A percentile compares a stretch with the other conserved stretches of the same genome.
phyloP scores from a whole-genome alignment of 2,329 filamentous ascomycete genomes.

The Cryphonectria naterciae region DNA sequence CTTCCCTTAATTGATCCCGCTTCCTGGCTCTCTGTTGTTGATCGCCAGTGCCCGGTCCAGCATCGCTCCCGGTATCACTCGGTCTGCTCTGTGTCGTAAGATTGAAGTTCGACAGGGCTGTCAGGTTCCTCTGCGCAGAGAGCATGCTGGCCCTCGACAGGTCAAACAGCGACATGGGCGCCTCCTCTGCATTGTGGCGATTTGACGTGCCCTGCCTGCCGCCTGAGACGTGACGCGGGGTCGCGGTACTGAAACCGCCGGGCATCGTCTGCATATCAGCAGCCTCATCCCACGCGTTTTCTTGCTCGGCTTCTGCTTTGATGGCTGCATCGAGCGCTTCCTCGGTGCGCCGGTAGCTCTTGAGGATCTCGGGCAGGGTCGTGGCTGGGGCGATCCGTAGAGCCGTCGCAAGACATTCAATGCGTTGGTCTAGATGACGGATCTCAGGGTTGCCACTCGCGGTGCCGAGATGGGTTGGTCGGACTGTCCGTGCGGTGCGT shows the following conservation, averaged over 20 bases:
- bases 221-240: constrained; percentile 44
- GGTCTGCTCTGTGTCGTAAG: constrained; percentile 45
- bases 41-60: constrained; percentile 4
- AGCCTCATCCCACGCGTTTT: constrained; percentile 71
- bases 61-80: constrained; percentile 33
- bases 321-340: constrained; percentile 73
- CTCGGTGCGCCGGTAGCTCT: constrained; percentile 76
- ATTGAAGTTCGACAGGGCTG: constrained; percentile 58
- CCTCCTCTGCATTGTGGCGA: constrained; percentile 51
- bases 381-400: constrained; percentile 72
- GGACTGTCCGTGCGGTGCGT: constrained; percentile 55
- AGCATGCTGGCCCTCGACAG: constrained; percentile 64
- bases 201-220: constrained; percentile 52
- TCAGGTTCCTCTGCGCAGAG: constrained; percentile 61
- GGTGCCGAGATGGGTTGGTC: constrained; percentile 63
- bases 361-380: constrained; percentile 74
- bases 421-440: constrained; percentile 76
- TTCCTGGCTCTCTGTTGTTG: constrained; percentile 58
- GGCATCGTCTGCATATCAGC: constrained; percentile 63
- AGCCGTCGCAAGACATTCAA: constrained; percentile 77
- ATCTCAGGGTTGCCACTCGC: constrained; percentile 64
- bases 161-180: constrained; percentile 68
- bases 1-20: constrained; percentile 71
- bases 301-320: constrained; percentile 62
- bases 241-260: constrained; percentile 52